Conservation (phyloP, 2,329 filamentous ascomycete species). For the Pestalotiopsis sp. region DNA sequence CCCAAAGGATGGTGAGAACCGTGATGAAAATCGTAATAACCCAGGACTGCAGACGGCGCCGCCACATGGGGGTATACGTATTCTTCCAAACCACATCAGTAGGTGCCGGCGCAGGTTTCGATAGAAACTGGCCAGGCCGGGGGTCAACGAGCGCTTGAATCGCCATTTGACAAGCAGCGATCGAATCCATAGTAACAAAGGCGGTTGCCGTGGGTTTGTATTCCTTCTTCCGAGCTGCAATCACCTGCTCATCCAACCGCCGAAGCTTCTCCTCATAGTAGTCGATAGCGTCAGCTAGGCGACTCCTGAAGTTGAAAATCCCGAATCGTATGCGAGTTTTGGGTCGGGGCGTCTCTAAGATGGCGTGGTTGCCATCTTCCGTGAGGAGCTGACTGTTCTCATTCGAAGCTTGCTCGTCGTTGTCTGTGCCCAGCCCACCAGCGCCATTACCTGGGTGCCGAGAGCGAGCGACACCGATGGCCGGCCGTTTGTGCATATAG, state of each 20-base stretch:
- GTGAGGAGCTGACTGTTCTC: constrained; percentile 65
- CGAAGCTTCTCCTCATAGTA: constrained; percentile 89
- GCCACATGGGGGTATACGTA: constrained; percentile 77
- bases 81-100: constrained; percentile 95
- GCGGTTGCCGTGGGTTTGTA: constrained; percentile 82
- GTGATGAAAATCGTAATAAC: constrained; percentile 81
- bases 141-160: constrained; percentile 94
- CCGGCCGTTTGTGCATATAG: constrained; percentile 63
- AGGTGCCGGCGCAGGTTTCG: constrained; percentile 84
- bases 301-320: constrained; percentile 70
- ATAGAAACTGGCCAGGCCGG: constrained; percentile 81
- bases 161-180: constrained; percentile 91
- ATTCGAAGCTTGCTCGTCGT: constrained; percentile 43
- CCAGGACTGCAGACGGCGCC: constrained; percentile 80
- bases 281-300: constrained; percentile 85
- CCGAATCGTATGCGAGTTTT: constrained; percentile 79
- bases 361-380: constrained; percentile 41
- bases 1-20: constrained; percentile 85
- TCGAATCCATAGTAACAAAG: constrained; percentile 97
- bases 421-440: constrained; percentile 27
- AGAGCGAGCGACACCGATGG: constrained; percentile 32
- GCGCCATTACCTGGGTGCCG: constrained; percentile 26
- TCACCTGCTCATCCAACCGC: constrained; percentile 75
- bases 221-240: constrained; percentile 69
- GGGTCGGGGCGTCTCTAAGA: constrained; percentile 58